phyloP scores from a whole-genome alignment of 1,284 basidiomycete genomes.

The Fomes fomentarius region DNA sequence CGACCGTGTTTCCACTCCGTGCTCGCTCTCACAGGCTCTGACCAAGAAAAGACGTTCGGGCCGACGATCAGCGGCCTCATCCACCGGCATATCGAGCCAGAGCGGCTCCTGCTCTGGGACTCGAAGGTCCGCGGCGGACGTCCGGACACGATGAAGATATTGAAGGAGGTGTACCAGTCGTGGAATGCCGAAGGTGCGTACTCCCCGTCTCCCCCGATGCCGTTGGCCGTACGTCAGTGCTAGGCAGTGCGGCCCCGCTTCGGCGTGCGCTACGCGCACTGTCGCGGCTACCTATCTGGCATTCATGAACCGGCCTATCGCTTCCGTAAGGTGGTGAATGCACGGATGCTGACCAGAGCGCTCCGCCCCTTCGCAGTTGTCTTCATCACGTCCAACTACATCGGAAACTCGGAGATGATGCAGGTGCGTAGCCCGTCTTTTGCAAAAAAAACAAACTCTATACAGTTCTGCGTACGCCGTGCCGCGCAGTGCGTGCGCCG shows the following conservation, averaged over 20 bases:
- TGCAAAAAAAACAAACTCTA: not conserved
- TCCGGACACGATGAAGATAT: conserved; percentile 76
- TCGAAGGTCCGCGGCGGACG: conserved; percentile 68
- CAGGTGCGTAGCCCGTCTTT: conserved; percentile 35
- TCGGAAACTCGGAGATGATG: conserved; percentile 75
- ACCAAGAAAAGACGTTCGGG: conserved; percentile 79
- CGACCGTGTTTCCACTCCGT: conserved; percentile 6
- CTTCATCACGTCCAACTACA: conserved; percentile 77
- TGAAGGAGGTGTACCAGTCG: conserved; percentile 65
- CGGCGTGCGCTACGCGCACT: conserved; percentile 4
- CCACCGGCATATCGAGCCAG: conserved; percentile 64
- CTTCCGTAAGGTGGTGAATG: not conserved
- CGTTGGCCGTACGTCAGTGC: too few species aligned
- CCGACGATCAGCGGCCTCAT: conserved; percentile 74
- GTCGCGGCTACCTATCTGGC: not conserved
- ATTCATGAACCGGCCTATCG: not conserved
- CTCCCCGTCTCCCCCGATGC: not conserved
- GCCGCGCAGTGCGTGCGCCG: too few species aligned
- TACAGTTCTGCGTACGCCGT: too few species aligned
- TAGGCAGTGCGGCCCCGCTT: too few species aligned
- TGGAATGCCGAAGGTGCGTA: conserved; percentile 71
- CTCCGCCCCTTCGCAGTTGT: conserved; percentile 49
- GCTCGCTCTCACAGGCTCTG: conserved; percentile 50
- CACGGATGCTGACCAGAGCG: conserved; percentile 4
- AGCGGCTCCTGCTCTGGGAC: conserved; percentile 75